Percentiles rank a stretch among this genome's conserved stretches.
Conservation (phyloP, 768 basidiomycete species). For the Harrya chromipes region DNA sequence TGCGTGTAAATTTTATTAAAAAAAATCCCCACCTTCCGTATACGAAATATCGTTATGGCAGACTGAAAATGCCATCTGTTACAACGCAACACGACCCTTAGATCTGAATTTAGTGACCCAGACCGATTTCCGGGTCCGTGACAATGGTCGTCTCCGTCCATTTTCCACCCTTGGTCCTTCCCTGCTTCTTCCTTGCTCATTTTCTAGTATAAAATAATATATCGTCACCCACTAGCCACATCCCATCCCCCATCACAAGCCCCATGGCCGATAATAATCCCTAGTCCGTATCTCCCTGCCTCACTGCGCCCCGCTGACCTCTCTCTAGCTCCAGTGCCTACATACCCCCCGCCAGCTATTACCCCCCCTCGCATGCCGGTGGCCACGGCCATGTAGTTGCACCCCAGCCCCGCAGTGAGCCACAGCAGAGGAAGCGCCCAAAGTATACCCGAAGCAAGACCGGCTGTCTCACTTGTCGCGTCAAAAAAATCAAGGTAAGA, state of each 20-base stretch:
- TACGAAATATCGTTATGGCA: constrained; percentile 40
- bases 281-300: constrained; percentile 43
- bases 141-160: constrained; percentile 40
- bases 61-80: constrained; percentile 40
- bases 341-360: constrained; percentile 41
- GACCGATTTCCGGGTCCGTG: constrained; percentile 40
- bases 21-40: constrained; percentile 42
- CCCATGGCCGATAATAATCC: constrained; percentile 52
- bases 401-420: constrained; percentile 46
- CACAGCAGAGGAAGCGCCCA: constrained; percentile 71
- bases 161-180: constrained; percentile 37
- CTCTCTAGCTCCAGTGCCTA: constrained; percentile 38
- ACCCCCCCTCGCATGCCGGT: constrained; percentile 28
- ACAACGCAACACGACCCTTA: constrained; percentile 65
- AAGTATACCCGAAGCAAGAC: constrained; percentile 96
- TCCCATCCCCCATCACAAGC: constrained; percentile 38
- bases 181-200: constrained; percentile 27
- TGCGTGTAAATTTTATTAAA: constrained; percentile 39
- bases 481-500: constrained; percentile 90
- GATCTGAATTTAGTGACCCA: constrained; percentile 67
- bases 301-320: constrained; percentile 15
- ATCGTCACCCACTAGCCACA: constrained; percentile 34
- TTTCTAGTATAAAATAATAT: constrained; percentile 51
- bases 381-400: constrained; percentile 47
- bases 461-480: constrained; percentile 89